These are phyloP conservation scores for Mycena floridula DNA, from an alignment of 768 basidiomycete genomes.

Conservation along the genomic window DNA sequence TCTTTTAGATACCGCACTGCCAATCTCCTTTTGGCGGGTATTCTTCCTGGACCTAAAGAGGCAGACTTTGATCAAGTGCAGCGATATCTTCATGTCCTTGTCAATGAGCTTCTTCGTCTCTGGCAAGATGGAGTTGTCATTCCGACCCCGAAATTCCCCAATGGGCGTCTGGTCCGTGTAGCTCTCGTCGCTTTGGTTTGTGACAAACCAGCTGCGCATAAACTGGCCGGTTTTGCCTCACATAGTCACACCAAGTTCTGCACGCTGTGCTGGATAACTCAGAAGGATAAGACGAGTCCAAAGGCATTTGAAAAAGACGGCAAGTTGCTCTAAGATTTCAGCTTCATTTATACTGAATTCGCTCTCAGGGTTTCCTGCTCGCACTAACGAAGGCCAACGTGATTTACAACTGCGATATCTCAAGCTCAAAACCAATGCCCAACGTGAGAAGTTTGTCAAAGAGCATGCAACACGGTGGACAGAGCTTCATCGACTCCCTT, in stretches of 20 bases:
- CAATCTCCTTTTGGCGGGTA: slow-evolving; percentile 17
- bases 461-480: slow-evolving; percentile 11
- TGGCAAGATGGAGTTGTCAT: slow-evolving; percentile 18
- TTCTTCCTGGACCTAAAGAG: slow-evolving; percentile 23
- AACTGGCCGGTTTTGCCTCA: slow-evolving; percentile 22
- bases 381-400: background rate
- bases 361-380: background rate
- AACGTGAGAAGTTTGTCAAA: slow-evolving; percentile 7
- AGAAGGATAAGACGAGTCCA: background rate
- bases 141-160: slow-evolving; percentile 15
- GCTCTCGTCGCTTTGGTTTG: slow-evolving; percentile 27
- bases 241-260: slow-evolving; percentile 27
- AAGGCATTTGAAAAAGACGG: background rate
- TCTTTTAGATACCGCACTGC: slow-evolving; percentile 16
- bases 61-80: slow-evolving; percentile 20
- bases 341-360: background rate
- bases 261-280: slow-evolving; percentile 9
- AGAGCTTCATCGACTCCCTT: slow-evolving; percentile 14
- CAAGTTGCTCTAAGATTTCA: background rate
- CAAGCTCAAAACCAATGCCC: background rate
- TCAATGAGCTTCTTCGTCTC: slow-evolving; percentile 19
- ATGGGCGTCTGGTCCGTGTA: slow-evolving; percentile 23
- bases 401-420: background rate
- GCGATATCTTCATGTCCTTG: slow-evolving; percentile 15
- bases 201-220: slow-evolving; percentile 32